Percentiles rank a stretch among this genome's conserved stretches.
Conservation (phyloP, 2,329 filamentous ascomycete genomes). For the Alternaria viburni region DNA sequence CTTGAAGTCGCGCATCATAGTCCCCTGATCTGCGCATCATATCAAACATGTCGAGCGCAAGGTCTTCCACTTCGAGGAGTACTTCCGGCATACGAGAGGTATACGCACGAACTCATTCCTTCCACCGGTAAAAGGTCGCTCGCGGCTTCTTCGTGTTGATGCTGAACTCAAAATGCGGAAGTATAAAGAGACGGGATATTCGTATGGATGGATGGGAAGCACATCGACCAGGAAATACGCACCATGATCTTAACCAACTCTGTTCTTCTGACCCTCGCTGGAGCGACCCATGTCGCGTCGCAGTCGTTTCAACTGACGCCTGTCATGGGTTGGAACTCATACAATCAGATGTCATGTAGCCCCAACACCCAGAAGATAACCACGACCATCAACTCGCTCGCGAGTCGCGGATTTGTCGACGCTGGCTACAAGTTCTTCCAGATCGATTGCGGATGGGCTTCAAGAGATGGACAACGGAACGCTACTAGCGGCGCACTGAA, state of each 20-base stretch:
- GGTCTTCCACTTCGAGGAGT: slow-evolving; percentile 3
- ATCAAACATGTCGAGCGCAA: not conserved
- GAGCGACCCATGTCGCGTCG: slow-evolving; percentile 14
- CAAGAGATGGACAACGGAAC: slow-evolving; percentile 23
- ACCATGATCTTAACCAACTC: slow-evolving; percentile 9
- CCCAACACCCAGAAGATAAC: slow-evolving; percentile 22
- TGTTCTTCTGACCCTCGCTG: slow-evolving; percentile 11
- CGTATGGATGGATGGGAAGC: not conserved
- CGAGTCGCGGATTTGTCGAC: slow-evolving; percentile 22
- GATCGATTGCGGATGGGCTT: slow-evolving; percentile 27
- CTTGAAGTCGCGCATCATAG: not conserved
- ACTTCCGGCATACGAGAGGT: not conserved
- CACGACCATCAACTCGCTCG: slow-evolving; percentile 22
- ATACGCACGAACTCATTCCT: not conserved
- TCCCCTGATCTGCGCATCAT: not conserved
- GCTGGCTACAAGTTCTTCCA: slow-evolving; percentile 30
- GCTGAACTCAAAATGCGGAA: not conserved
- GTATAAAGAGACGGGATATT: not conserved
- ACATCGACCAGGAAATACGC: not conserved
- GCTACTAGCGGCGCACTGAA: slow-evolving; percentile 22
- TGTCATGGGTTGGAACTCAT: slow-evolving; percentile 28
- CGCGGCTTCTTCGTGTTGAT: not conserved
- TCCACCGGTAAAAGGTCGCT: slow-evolving; percentile 8
- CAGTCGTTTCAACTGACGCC: slow-evolving; percentile 26
- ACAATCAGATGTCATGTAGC: slow-evolving; percentile 26